Base-by-base conservation (phyloP, 1,284 basidiomycete genomes). In the Rugosomyces carneus region DNA sequence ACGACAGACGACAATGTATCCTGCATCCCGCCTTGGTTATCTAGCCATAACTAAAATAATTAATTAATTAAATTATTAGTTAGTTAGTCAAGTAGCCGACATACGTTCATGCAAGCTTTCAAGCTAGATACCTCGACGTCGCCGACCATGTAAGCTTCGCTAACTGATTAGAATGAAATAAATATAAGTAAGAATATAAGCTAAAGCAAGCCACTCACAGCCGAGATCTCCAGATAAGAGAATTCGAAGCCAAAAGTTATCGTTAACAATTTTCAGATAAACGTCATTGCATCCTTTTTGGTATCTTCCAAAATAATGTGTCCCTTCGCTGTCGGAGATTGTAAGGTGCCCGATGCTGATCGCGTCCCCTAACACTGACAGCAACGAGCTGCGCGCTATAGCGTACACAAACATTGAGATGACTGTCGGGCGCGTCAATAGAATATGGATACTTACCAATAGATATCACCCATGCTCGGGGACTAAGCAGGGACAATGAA, bases 91-190 rank as follows among this genome's bases (percentile, higher is more conserved):
- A 16, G 19, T 35, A 16, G 5, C 34, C 40, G 35, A 71, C 86
- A 58, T 60, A 89, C 89, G 61, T 87, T 78, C 79, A 93, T 91
- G 45, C 84, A 73, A 21, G 75, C 72, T 57, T 81, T 82, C 47
- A 94, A 75, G 58, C 81, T 78, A 48, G 77, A 77, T 4, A 86
- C 79, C 59, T 89, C 73, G 37, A 91, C 73, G 51, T 92, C 86
- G 41, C 86, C 86, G 56, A 83, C 73, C 84, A 92, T 91, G 68
- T 86, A 92, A 1, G 89, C 86, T 72, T 95, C 92, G 59, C 88
- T 88, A 67, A 95, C 84, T 86, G 61, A 31, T 57, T 47, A 49
- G 37, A 32, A 35, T 5, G n/a, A 6, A 18, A 15, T 5, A 35
- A 31, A 27, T 38, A 55, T 57, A 47, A 24, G 5, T 37, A 7